Conservation (phyloP, 345 rosid genomes). For the Gossypium herbaceum region DNA sequence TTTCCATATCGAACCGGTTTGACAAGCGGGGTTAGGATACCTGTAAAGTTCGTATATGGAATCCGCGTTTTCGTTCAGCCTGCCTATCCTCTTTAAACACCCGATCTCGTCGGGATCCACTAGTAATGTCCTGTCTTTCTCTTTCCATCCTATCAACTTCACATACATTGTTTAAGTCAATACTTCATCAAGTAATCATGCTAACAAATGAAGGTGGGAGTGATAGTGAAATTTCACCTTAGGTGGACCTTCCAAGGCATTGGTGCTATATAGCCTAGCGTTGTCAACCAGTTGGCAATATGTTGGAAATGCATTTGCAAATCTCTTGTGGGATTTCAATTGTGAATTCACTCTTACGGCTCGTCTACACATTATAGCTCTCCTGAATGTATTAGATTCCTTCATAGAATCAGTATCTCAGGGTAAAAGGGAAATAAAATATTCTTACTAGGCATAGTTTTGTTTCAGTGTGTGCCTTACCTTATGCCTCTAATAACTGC, state of each 20-base stretch:
- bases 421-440: neutral
- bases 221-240: constrained; percentile 36
- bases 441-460: neutral
- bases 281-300: constrained; percentile 78
- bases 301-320: constrained; percentile 72
- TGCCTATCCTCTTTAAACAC: constrained; percentile 56
- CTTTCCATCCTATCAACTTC: constrained; percentile 98
- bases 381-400: constrained; percentile 43
- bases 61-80: constrained; percentile 71
- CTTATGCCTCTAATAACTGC: constrained; percentile 95
- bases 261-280: constrained; percentile 84
- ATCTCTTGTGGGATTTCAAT: constrained; percentile 82
- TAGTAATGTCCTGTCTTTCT: constrained; percentile 69
- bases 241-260: constrained; percentile 74
- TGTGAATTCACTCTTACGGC: constrained; percentile 91
- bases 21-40: constrained; percentile 61
- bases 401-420: constrained; percentile 4
- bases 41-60: constrained; percentile 71
- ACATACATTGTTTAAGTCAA: constrained; percentile 28
- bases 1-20: constrained; percentile 86
- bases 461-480: constrained; percentile 23
- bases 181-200: neutral
- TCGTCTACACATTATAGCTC: constrained; percentile 84
- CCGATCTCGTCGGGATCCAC: constrained; percentile 87
- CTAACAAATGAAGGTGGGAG: neutral